Evolutionary conservation across 2,329 filamentous ascomycete species (phyloP), one percentile per base, ranked within the genome.

Genomic region (Fusarium redolens): DNA sequence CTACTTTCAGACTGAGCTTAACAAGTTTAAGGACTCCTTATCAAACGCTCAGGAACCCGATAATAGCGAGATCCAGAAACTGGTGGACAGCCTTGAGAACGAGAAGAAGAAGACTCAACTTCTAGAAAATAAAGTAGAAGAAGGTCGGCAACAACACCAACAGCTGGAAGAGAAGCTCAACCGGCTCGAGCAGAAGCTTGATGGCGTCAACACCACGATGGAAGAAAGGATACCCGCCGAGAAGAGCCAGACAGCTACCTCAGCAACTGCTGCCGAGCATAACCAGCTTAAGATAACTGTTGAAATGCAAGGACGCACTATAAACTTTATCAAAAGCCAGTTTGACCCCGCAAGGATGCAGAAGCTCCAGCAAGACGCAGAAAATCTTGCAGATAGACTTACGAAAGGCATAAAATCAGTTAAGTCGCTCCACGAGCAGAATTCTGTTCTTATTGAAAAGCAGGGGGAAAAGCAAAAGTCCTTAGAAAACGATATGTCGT

Each of bases 151-250:
- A 28, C 64, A 71, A 58, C 68, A 47, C 20, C 50, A 61, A 14
- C 41, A 56, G 11, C 41, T 77, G 35, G 65, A 77, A 56, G 62
- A 74, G 25, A 74, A 59, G 30, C 33, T 74, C 25, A 67, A 73
- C 10, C 59, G 43, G 13, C 70, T 83, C 11, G 76, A 79, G 44
- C 64, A 65, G 13, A 76, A 75, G 35, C 60, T 79, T 12, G 75
- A 79, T 13, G 69, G 79, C 4, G 43, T 57, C 35, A 38, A 62
- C 38, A 52, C 62, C 20, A 38, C 30, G 14, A 48, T 41, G 25
- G 35, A 43, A 33, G 40, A 45, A 18, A 64, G 35, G 37, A 45
- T 50, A 25, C 54, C 59, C 17, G 47, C 65, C 25, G 18, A 25
- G 8, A 45, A 35, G 15, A 43, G 18, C 30, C 38, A 15, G 31